phyloP scores from a whole-genome alignment of 1,284 basidiomycete genomes.

The Ganoderma lucidum region DNA sequence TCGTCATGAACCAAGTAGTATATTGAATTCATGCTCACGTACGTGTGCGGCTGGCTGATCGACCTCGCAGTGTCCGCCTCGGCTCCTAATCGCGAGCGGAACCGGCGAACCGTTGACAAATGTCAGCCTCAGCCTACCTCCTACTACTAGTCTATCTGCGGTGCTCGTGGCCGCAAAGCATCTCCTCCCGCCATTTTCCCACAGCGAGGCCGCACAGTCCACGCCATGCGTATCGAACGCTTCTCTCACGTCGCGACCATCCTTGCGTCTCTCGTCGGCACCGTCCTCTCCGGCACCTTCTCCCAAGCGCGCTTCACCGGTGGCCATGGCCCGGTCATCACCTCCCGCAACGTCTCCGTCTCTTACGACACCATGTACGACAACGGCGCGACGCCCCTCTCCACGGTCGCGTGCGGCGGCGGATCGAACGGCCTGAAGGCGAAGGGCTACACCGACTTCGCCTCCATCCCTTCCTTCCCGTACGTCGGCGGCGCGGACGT shows the following conservation, averaged over 20 bases:
- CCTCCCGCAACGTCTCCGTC: constrained; percentile 38
- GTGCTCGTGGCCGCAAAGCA: background rate
- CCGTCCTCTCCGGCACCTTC: background rate
- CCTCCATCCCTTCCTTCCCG: constrained; percentile 54
- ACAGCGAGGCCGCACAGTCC: background rate
- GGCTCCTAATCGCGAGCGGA: background rate
- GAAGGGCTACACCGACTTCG: constrained; percentile 52
- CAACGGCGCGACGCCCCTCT: constrained; percentile 40
- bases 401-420: constrained; percentile 55
- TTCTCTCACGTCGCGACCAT: background rate
- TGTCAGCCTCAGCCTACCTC: background rate
- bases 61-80: background rate
- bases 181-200: background rate
- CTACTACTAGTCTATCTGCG: background rate
- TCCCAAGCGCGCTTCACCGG: background rate
- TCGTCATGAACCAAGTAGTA: background rate
- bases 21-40: no score
- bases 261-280: background rate
- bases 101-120: background rate
- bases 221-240: background rate
- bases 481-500: constrained; percentile 53
- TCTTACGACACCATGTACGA: constrained; percentile 54
- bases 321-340: background rate
- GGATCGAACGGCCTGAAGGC: constrained; percentile 50
- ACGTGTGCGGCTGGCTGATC: background rate